Evolutionary conservation across 73 alveolate genomes (phyloP).

Genomic region (Stentor coeruleus): DNA sequence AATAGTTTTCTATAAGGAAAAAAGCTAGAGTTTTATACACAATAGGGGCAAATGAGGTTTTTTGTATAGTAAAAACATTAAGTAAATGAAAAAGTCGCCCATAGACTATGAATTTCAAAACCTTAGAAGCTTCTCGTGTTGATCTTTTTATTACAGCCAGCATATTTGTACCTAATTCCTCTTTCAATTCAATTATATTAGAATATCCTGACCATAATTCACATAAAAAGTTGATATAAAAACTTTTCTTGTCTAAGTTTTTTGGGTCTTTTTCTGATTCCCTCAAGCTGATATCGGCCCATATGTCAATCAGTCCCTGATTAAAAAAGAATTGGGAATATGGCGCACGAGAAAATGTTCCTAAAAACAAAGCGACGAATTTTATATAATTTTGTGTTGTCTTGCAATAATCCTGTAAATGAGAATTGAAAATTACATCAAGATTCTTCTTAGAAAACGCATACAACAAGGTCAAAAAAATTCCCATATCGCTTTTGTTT

Average conservation of each 20-base stretch:
- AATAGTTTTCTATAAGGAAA: slow-evolving; percentile 87
- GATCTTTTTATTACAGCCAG: slow-evolving; percentile 52
- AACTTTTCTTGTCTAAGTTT: background rate
- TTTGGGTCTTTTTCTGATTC: slow-evolving; percentile 56
- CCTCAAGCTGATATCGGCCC: slow-evolving; percentile 64
- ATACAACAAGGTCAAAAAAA: background rate
- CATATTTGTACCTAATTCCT: slow-evolving; percentile 48
- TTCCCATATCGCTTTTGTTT: background rate
- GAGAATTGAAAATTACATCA: too few relatives aligned
- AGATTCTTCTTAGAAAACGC: too few relatives aligned
- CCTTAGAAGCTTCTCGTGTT: slow-evolving; percentile 55
- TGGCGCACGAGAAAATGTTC: background rate
- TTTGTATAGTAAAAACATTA: slow-evolving; percentile 68
- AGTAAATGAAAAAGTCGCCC: slow-evolving; percentile 59
- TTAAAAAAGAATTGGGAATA: slow-evolving; percentile 16
- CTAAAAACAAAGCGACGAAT: background rate
- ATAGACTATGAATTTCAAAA: slow-evolving; percentile 45
- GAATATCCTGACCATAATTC: slow-evolving; percentile 70
- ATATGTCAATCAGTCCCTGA: slow-evolving; percentile 55
- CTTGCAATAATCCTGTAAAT: background rate
- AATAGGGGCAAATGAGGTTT: slow-evolving; percentile 92
- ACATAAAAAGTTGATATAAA: slow-evolving; percentile 55
- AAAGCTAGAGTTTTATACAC: slow-evolving; percentile 83
- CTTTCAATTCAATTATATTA: slow-evolving; percentile 48
- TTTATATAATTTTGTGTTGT: background rate